Evolutionary conservation across 345 rosid genomes (phyloP).

Genomic region (Lepidium didymum): DNA sequence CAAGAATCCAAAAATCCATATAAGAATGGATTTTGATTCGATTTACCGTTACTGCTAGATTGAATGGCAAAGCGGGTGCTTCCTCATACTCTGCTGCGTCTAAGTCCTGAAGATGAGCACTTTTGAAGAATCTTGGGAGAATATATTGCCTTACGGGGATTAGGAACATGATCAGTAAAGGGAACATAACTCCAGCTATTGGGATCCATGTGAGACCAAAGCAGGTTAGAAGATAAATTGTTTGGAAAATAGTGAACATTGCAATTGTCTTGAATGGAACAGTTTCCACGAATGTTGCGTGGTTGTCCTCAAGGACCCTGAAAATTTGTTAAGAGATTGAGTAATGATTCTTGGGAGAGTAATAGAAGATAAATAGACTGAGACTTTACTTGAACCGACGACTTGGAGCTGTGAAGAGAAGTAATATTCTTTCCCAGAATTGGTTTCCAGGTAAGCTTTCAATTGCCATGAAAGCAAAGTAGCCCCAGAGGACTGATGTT

Average conservation of each 20-base stretch:
- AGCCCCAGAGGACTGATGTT: slow-evolving; percentile 97
- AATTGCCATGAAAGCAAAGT: slow-evolving; percentile 96
- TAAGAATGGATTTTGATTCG: background rate
- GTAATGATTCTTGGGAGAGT: background rate
- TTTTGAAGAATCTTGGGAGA: slow-evolving; percentile 85
- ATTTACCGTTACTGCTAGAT: slow-evolving; percentile 28
- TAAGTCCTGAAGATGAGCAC: slow-evolving; percentile 77
- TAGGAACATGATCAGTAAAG: slow-evolving; percentile 87
- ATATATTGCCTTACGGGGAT: slow-evolving; percentile 82
- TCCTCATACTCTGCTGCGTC: slow-evolving; percentile 97
- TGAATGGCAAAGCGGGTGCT: slow-evolving; percentile 85
- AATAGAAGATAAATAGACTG: background rate
- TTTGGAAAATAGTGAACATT: slow-evolving; percentile 72
- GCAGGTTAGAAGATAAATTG: slow-evolving; percentile 63
- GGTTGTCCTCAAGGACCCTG: slow-evolving; percentile 84
- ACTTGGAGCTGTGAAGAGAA: slow-evolving; percentile 90
- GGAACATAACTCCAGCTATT: slow-evolving; percentile 89
- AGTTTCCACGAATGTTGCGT: slow-evolving; percentile 81
- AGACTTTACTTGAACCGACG: slow-evolving; percentile 76
- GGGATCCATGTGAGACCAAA: slow-evolving; percentile 98
- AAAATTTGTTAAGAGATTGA: background rate
- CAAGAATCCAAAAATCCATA: background rate
- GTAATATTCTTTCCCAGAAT: slow-evolving; percentile 90
- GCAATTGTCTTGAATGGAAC: slow-evolving; percentile 89
- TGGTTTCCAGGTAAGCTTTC: slow-evolving; percentile 97